Evolutionary conservation across 2,329 filamentous ascomycete species (phyloP), one percentile per base, ranked within the genome.

Genomic region (Alternaria sp.): DNA sequence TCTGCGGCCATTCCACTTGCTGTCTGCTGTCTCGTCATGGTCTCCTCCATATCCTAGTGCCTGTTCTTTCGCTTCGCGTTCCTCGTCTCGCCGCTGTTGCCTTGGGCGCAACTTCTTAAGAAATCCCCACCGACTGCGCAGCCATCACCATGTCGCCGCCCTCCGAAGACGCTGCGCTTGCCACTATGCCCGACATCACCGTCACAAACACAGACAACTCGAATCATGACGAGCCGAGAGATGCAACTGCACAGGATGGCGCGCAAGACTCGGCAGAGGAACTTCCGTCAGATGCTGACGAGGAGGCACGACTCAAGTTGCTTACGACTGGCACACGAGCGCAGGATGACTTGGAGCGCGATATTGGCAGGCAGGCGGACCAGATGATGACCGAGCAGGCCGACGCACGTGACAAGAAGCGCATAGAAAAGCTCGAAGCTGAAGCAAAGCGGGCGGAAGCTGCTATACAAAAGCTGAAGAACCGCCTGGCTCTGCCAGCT

Each of bases 261-360:
- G 57, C 59, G 13, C 42, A 64, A 23, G 51, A 61, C 4, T 39
- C 52, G 29, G 67, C 51, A 36, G 65, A 70, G 26, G 68, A 68
- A 13, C 28, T 73, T 11, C 65, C 70, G 11, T 70, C 72, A 23
- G 71, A 77, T 56, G 73, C 72, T 13, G 77, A 79, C 50, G 80
- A 81, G 58, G 78, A 77, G 42, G 75, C 78, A 8, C 73, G 78
- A 14, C 67, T 82, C 11, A 72, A 73, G 51, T 70, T 70, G 31
- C 69, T 77, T 40, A 76, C 74, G n/a, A 75, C 72, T 14, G 73
- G 74, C 23, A 68, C 75, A n/a, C 88, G 92, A 56, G 88, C 97
- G 70, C 94, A 98, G 76, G 89, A 93, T 79, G 93, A 97, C 58
- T 80, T 98, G 21, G 94, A 97, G 77, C 86, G 92, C 61, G 93